phyloP scores from a whole-genome alignment of 305 asterid species.

The Ilex paraguariensis region DNA sequence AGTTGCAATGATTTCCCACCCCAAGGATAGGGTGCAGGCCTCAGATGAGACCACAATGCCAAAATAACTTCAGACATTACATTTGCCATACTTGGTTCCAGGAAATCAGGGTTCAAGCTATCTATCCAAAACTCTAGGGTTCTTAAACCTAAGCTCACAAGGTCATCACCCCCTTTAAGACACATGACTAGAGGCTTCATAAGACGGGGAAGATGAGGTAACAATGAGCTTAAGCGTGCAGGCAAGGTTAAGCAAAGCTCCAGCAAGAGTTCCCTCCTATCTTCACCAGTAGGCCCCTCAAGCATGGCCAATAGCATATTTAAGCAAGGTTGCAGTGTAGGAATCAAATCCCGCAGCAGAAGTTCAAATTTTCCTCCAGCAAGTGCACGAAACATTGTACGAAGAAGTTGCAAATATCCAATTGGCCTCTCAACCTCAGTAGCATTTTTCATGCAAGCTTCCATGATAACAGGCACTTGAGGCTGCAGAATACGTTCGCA shows the following conservation, averaged over 20 bases:
- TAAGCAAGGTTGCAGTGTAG: constrained; percentile 88
- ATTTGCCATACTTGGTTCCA: constrained; percentile 99
- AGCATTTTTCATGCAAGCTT: constrained; percentile 94
- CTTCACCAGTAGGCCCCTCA: constrained; percentile 97
- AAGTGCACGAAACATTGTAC: constrained; percentile 97
- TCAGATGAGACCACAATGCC: constrained; percentile 97
- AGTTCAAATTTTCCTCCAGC: constrained; percentile 97
- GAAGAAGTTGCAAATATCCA: constrained; percentile 94
- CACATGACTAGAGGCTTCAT: constrained; percentile 99
- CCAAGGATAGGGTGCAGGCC: constrained; percentile 97
- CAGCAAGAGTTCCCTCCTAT: constrained; percentile 79
- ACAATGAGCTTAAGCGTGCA: constrained; percentile 88
- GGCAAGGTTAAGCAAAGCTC: constrained; percentile 95
- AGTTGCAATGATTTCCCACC: constrained; percentile 94
- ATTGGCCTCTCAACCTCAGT: constrained; percentile 91
- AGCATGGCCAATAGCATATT: constrained; percentile 92
- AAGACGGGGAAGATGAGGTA: constrained; percentile 95
- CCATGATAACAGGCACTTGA: constrained; percentile 93
- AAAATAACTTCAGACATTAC: constrained; percentile 98
- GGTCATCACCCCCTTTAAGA: constrained; percentile 93
- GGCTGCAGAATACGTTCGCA: constrained; percentile 98
- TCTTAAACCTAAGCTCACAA: constrained; percentile 90
- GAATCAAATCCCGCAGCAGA: constrained; percentile 85
- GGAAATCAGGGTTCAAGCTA: constrained; percentile 98
- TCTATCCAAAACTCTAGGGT: constrained; percentile 99